Conservation (phyloP, 176 grass and related monocot genomes). For the Bothriochloa decipiens region DNA sequence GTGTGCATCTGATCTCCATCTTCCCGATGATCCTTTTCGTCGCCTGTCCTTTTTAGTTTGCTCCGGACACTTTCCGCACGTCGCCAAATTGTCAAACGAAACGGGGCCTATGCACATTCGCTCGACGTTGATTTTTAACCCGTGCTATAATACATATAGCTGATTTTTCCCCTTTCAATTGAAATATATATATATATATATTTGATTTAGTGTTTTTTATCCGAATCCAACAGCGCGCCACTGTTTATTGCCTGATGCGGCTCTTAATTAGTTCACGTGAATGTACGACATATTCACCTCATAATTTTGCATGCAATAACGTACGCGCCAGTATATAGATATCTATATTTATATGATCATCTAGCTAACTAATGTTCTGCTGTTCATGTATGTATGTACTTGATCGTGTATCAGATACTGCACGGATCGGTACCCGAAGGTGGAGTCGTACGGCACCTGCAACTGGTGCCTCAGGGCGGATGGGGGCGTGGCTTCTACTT, state of each 20-base stretch:
- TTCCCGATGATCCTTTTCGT: constrained; percentile 19
- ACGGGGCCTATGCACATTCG: constrained; percentile 4
- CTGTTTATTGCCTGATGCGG: neutral
- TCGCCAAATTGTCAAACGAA: constrained; percentile 44
- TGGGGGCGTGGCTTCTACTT: neutral
- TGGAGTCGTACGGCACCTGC: constrained; percentile 72
- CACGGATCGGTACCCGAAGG: constrained; percentile 84
- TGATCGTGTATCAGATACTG: constrained; percentile 62
- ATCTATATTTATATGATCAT: neutral
- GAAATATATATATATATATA: no score
- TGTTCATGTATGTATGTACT: neutral
- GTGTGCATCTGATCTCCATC: constrained; percentile 5
- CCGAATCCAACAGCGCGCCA: constrained; percentile 9
- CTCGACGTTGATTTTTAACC: constrained; percentile 28
- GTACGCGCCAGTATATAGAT: neutral
- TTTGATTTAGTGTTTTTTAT: neutral
- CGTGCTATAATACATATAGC: neutral
- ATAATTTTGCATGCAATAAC: constrained; percentile 55
- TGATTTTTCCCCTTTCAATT: neutral
- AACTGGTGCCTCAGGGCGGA: constrained; percentile 86
- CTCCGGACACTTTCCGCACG: constrained; percentile 14
- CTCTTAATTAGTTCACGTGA: neutral
- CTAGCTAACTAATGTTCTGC: neutral
- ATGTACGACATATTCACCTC: neutral
- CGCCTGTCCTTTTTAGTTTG: neutral